Evolutionary conservation across 805 yeast species (phyloP), one percentile per base, ranked within the genome.

Genomic region (Lipomyces oligophaga): DNA sequence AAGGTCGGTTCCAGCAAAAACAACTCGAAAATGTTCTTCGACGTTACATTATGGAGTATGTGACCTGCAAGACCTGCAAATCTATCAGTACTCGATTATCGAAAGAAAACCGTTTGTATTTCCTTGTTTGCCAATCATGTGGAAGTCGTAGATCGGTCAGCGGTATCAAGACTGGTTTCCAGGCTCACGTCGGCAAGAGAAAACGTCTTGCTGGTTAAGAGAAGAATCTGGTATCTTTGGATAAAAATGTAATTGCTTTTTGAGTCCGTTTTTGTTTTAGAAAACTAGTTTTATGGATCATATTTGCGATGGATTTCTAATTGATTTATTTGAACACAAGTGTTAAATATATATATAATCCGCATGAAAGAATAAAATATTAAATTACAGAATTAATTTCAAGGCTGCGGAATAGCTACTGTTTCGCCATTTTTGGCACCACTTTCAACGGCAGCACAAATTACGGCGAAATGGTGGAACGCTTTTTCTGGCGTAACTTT

Each of bases 91-190:
- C 99, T 36, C 93, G 83, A 60, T 78, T 93, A 68, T 85, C 83
- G 76, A 89, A 95, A 73, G 99, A 93, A 73, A 93, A 89, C 76
- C 85, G 99, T 76, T 79, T 93, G 72, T 95, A 86, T 75, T 93
- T 93, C 76, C 77, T 93, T 76, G 95, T 89, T 63, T 93, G 99
- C 77, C 88, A 89, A 67, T 85, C 95, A 47, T 93, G 99, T 78
- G 98, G 98, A 59, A 85, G 96, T 39, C 81, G 97, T 39, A 83
- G 96, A 73, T 88, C 97, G 41, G 99, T 93, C 47, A 80, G 93
- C 59, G 87, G 96, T 38, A 93, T 93, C 71, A 93, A 94, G 80
- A 86, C 97, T 40, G 99, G 99, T 83, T 93, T 86, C 95, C 96
- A 89, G 76, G 99, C 98, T 60, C 90, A 85, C 65, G 81, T 86